A percentile compares a stretch with the other conserved stretches of the same genome.
Conservation (phyloP, 2,329 filamentous ascomycete species). For the Exophiala spinifera region DNA sequence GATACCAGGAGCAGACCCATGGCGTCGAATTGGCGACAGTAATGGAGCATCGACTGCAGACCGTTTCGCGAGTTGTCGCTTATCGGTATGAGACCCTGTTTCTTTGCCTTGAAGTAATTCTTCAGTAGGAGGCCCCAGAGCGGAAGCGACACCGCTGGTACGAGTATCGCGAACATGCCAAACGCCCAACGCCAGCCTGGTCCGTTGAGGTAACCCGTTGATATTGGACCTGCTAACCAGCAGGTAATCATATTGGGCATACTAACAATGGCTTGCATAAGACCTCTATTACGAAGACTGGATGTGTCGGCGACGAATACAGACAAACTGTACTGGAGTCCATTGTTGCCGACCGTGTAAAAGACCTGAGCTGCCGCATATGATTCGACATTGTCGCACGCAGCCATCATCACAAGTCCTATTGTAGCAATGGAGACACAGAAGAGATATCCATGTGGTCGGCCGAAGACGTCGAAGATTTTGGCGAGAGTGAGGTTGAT, state of each 20-base stretch:
- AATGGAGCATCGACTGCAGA: conserved; percentile 48
- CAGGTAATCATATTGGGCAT: conserved; percentile 31
- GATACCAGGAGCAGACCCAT: conserved; percentile 59
- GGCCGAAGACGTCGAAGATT: conserved; percentile 60
- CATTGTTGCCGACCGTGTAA: conserved; percentile 28
- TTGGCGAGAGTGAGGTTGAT: conserved; percentile 59
- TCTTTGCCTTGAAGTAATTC: conserved; percentile 60
- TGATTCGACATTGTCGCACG: conserved; percentile 55
- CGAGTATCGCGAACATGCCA: conserved; percentile 27
- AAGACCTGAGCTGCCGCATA: conserved; percentile 62
- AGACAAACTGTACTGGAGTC: conserved; percentile 28
- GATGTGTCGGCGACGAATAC: conserved; percentile 34
- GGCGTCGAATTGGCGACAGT: conserved; percentile 59
- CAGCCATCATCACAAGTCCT: conserved; percentile 58
- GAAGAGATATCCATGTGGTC: conserved; percentile 53
- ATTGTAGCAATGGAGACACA: conserved; percentile 44
- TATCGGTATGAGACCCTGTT: conserved; percentile 51
- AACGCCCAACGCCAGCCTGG: conserved; percentile 30
- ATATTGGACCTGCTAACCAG: conserved; percentile 22
- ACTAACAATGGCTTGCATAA: conserved; percentile 30
- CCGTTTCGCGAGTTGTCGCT: conserved; percentile 39
- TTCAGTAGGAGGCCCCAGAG: conserved; percentile 50
- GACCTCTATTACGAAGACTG: conserved; percentile 28
- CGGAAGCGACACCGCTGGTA: conserved; percentile 12
- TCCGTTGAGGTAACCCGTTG: conserved; percentile 19